Evolutionary conservation across 495 filamentous ascomycete genomes (phyloP).

Genomic region (Xylaria curta): DNA sequence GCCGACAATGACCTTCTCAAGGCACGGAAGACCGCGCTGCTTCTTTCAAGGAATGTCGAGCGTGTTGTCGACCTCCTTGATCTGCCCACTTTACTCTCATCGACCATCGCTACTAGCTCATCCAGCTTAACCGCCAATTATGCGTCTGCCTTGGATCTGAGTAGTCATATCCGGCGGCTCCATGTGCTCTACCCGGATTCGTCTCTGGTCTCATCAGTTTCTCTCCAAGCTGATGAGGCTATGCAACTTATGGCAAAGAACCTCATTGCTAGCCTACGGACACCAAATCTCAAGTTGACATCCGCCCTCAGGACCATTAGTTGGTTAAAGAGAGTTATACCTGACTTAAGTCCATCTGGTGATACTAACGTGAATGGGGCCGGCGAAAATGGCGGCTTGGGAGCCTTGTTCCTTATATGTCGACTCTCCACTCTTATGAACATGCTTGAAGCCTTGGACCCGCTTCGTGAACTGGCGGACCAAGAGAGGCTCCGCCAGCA

Average conservation of each 20-base stretch:
- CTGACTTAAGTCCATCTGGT: conserved; percentile 66
- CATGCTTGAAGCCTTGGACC: conserved; percentile 84
- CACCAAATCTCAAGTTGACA: conserved; percentile 83
- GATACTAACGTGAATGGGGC: conserved; percentile 38
- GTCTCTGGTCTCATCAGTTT: conserved; percentile 72
- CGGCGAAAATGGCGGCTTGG: conserved; percentile 60
- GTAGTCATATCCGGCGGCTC: conserved; percentile 91
- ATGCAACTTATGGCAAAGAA: conserved; percentile 90
- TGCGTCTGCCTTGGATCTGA: conserved; percentile 87
- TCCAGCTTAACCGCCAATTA: conserved; percentile 65
- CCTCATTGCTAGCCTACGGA: conserved; percentile 77
- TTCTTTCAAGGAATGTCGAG: conserved; percentile 89
- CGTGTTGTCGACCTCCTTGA: conserved; percentile 90
- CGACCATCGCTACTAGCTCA: conserved; percentile 56
- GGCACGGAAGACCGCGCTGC: conserved; percentile 78
- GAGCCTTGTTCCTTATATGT: conserved; percentile 86
- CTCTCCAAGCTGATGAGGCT: conserved; percentile 79
- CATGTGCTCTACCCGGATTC: conserved; percentile 83
- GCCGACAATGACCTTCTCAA: conserved; percentile 74
- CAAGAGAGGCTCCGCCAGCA: conserved; percentile 70
- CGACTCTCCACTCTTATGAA: conserved; percentile 78
- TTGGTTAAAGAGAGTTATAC: conserved; percentile 86
- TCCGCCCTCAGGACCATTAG: conserved; percentile 90
- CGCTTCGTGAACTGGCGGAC: conserved; percentile 85
- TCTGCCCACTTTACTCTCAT: conserved; percentile 83